Evolutionary conservation across 2,329 filamentous ascomycete species (phyloP).

Genomic region (Plectosphaerella sp.): DNA sequence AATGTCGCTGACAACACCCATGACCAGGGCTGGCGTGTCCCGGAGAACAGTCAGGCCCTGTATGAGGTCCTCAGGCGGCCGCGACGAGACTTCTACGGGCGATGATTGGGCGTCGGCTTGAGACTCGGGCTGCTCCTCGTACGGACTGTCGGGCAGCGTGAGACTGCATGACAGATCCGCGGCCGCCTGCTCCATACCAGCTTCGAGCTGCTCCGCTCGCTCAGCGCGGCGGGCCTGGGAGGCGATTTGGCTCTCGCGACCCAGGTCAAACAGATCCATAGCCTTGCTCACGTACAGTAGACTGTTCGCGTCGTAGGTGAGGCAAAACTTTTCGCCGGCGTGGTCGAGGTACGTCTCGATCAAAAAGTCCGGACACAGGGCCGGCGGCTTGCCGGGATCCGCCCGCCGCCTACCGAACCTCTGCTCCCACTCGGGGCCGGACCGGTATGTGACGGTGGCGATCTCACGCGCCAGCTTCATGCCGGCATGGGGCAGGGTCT

Average conservation of each 20-base stretch:
- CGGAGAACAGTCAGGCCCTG: slow-evolving; percentile 66
- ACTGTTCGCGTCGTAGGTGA: slow-evolving; percentile 95
- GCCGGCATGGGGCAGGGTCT: slow-evolving; percentile 84
- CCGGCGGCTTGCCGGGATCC: slow-evolving; percentile 80
- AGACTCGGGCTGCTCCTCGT: slow-evolving; percentile 70
- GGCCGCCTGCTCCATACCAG: slow-evolving; percentile 34
- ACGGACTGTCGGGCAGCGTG: slow-evolving; percentile 76
- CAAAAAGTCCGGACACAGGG: slow-evolving; percentile 93
- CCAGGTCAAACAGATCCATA: slow-evolving; percentile 97
- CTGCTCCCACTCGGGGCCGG: slow-evolving; percentile 95
- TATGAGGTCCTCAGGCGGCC: slow-evolving; percentile 75
- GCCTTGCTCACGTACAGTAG: slow-evolving; percentile 95
- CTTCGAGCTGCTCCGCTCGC: slow-evolving; percentile 53
- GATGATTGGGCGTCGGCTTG: slow-evolving; percentile 28
- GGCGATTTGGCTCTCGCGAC: slow-evolving; percentile 62
- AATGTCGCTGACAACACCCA: slow-evolving; percentile 94
- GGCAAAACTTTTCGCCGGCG: slow-evolving; percentile 95
- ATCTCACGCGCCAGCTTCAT: slow-evolving; percentile 99
- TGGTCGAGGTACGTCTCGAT: slow-evolving; percentile 99
- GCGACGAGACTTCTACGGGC: slow-evolving; percentile 26
- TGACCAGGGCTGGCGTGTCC: slow-evolving; percentile 77
- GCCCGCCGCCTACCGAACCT: slow-evolving; percentile 85
- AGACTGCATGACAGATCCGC: slow-evolving; percentile 65
- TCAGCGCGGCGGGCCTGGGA: slow-evolving; percentile 58
- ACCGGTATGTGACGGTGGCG: slow-evolving; percentile 94